Evolutionary conservation across 148 eudicot species (phyloP).

Genomic region (Amaranthus hypochondriacus): DNA sequence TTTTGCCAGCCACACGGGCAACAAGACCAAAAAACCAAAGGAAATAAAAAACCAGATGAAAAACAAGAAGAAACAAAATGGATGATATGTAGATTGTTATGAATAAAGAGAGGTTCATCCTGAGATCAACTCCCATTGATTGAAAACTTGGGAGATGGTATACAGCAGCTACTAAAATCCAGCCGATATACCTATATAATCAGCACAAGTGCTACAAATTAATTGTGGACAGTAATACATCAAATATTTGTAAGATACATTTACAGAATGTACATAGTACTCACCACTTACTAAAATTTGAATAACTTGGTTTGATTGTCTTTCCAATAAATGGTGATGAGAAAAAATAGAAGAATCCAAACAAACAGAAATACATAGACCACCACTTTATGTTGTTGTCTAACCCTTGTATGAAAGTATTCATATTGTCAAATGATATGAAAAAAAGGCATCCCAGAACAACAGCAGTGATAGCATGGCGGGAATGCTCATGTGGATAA

Average conservation of each 20-base stretch:
- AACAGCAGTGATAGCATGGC: conserved; percentile 89
- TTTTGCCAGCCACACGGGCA: conserved; percentile 88
- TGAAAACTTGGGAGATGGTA: conserved; percentile 98
- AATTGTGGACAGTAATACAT: neutral
- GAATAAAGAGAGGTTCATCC: conserved; percentile 96
- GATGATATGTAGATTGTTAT: conserved; percentile 82
- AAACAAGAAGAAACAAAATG: conserved; percentile 80
- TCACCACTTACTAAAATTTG: conserved; percentile 94
- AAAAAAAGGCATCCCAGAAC: conserved; percentile 89
- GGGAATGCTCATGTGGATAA: conserved; percentile 95
- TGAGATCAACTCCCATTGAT: conserved; percentile 98
- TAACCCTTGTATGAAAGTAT: conserved; percentile 80
- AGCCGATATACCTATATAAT: conserved; percentile 73
- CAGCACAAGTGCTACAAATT: conserved; percentile 12
- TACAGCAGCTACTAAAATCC: conserved; percentile 90
- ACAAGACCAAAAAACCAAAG: conserved; percentile 99
- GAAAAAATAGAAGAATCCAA: conserved; percentile 97
- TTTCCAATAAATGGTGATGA: conserved; percentile 96
- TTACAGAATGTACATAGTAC: conserved; percentile 13
- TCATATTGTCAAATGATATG: conserved; percentile 94
- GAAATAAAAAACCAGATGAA: conserved; percentile 80
- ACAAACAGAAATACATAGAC: conserved; percentile 91
- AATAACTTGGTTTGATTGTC: conserved; percentile 94
- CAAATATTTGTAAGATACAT: neutral
- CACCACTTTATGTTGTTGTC: conserved; percentile 97